Percentiles rank a stretch among this genome's conserved stretches.
Conservation (phyloP, 345 rosid species). For the Salix suchowensis region DNA sequence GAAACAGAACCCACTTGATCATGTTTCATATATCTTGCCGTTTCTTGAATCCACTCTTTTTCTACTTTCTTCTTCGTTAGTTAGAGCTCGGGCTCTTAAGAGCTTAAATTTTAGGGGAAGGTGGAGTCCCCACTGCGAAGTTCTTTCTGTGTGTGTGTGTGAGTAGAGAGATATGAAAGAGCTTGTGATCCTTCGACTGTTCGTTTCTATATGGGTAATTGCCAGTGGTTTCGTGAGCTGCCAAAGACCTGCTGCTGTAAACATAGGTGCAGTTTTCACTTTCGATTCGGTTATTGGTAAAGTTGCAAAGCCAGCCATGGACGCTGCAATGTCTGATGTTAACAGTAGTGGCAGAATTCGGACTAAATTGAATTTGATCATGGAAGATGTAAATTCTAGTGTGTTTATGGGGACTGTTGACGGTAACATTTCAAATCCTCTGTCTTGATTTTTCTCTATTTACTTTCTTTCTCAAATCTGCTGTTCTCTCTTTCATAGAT, state of each 20-base stretch:
- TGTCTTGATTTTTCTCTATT: not conserved
- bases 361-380: constrained; percentile 39
- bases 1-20: not conserved
- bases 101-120: not conserved
- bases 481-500: not conserved
- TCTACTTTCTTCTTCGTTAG: too few species aligned
- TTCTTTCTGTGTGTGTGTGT: not conserved
- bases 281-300: constrained; percentile 73
- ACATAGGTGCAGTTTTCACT: constrained; percentile 65
- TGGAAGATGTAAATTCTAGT: constrained; percentile 51
- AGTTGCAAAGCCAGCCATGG: constrained; percentile 67
- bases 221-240: constrained; percentile 19
- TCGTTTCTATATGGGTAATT: constrained; percentile 16
- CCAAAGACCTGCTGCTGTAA: constrained; percentile 47
- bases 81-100: too few species aligned
- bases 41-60: not conserved
- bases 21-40: too few species aligned
- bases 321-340: constrained; percentile 59
- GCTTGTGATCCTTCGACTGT: not conserved
- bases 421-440: constrained; percentile 37
- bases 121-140: not conserved
- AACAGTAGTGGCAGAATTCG: constrained; percentile 47
- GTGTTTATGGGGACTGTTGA: constrained; percentile 63
- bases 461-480: not conserved
- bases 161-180: not conserved